Evolutionary conservation across 1,284 basidiomycete genomes (phyloP), one percentile per base, ranked within the genome.

Genomic region (Papiliotrema terrestris): DNA sequence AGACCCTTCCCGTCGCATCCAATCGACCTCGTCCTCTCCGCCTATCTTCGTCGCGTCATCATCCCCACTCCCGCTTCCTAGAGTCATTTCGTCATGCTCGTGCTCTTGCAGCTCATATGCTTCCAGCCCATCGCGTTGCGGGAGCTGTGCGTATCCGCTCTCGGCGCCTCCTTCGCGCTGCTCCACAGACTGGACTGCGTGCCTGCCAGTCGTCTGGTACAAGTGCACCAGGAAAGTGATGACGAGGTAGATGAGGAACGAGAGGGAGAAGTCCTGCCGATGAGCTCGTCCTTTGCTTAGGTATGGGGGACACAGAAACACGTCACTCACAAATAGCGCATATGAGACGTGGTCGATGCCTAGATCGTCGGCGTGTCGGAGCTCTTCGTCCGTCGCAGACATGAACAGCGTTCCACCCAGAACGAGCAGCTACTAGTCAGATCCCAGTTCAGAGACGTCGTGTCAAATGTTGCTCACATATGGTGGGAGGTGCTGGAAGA

Each of bases 301-400:
- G 35, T 38, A 22, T 8, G 45, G 22, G 14, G 8, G 13, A 43
- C 36, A 32, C 19, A 8, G 36, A 20, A 50, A 56, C 5, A 47
- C 43, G 38, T 29, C 57, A 66, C 65, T 52, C 80, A 90, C 86
- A 68, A 88, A 86, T 8, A 93, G 79, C 43, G 88, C 81, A 67
- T 94, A 94, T 0, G 90, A 89, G 60, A 93, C 89, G 68, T 93
- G 89, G 70, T 93, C 91, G 83, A 92, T 87, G 48, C 83, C 86
- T 35, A 80, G 78, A 23, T 66, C 61, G 51, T 88, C 80, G 14
- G 86, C 83, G 59, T 81, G 86, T 35, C 80, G 68, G 41, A 94
- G 78, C 71, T 94, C 89, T 76, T 96, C 91, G 71, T 95, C 90
- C 0, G 92, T 95, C 0, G 86, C 91, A 14, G 88, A 88, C 83